A percentile compares a stretch with the other conserved stretches of the same genome.
Evolutionary conservation across 1,284 basidiomycete genomes (phyloP).

Genomic region (Melampsora abietis-canadensis): DNA sequence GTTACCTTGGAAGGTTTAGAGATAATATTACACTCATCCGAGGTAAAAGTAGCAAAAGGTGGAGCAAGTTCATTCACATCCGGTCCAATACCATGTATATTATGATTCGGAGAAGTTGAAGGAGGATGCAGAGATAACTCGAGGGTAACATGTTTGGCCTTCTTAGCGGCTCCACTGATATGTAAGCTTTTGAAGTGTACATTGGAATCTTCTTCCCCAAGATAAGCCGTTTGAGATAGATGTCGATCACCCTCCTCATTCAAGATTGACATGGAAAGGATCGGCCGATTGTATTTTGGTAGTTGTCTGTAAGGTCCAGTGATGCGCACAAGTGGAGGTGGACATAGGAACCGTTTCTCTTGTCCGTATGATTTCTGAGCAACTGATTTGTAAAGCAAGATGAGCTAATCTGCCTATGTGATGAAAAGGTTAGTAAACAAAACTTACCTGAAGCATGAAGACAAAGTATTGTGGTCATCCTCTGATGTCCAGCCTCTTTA

Average conservation of each 20-base stretch:
- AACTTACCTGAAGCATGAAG: conserved; percentile 37
- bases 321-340: conserved; percentile 40
- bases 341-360: conserved; percentile 42
- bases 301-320: conserved; percentile 39
- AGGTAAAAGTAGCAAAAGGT: conserved; percentile 38
- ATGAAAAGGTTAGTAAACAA: neutral
- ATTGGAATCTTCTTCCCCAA: conserved; percentile 31
- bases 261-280: conserved; percentile 43
- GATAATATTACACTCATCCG: conserved; percentile 43
- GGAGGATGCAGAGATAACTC: conserved; percentile 59
- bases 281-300: conserved; percentile 24
- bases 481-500: conserved; percentile 25
- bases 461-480: conserved; percentile 40
- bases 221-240: conserved; percentile 35
- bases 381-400: neutral
- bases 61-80: conserved; percentile 25
- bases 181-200: conserved; percentile 84
- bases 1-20: conserved; percentile 38
- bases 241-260: conserved; percentile 42
- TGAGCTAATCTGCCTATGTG: too few species aligned
- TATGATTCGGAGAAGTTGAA: conserved; percentile 11
- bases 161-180: conserved; percentile 73
- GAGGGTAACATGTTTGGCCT: conserved; percentile 82
- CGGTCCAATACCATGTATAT: conserved; percentile 47
- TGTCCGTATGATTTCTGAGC: conserved; percentile 43